Base-by-base conservation (phyloP, 2,329 filamentous ascomycete species). In the Alternaria gansuensis region DNA sequence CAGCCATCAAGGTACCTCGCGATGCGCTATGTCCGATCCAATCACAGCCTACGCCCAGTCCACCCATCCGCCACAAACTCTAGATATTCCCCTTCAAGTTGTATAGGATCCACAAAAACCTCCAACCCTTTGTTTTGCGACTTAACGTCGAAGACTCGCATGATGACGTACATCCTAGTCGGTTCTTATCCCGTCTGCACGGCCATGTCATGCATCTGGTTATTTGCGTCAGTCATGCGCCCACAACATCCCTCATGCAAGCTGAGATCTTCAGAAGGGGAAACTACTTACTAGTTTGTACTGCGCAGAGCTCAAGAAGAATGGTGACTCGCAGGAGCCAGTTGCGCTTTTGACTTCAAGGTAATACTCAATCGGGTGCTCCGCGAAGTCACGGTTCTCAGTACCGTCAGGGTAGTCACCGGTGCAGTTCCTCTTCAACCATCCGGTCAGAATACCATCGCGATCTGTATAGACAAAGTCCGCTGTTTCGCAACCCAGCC, bases 281-380 rank as follows among this genome's bases (percentile, higher is more conserved):
- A 17, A 17, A 17, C 17, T 17, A 63, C 66, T 28, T 60, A 72
- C 69, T 40, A 72, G 68, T 36, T 69, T 56, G 51, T 81, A 82
- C 64, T 85, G 82, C 1, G 64, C 60, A 29, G 78, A 75, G 63
- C 80, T 84, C 74, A 85, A 79, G 46, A 71, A 84, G 53, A 85
- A 84, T 0, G 79, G 75, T 5, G 75, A 79, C 2, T 75, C 67
- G 41, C 72, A 78, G 2, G 62, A 46, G 1, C 68, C 67, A 0
- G 77, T 79, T 0, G 82, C 84, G 1, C 82, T 77, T 64, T 85
- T 85, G 34, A 85, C 83, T 54, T 85, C 84, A 2, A 85, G 79
- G 23, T 78, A 80, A 62, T 83, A 85, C 31, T 74, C 62, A 0
- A 69, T 62, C 77, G 46, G 49, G 56, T 59, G 10, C 43, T 64